These are phyloP conservation scores for Cetraspora pellucida DNA, from an alignment of 192 early-diverging fungal genomes.

Conservation along the genomic window DNA sequence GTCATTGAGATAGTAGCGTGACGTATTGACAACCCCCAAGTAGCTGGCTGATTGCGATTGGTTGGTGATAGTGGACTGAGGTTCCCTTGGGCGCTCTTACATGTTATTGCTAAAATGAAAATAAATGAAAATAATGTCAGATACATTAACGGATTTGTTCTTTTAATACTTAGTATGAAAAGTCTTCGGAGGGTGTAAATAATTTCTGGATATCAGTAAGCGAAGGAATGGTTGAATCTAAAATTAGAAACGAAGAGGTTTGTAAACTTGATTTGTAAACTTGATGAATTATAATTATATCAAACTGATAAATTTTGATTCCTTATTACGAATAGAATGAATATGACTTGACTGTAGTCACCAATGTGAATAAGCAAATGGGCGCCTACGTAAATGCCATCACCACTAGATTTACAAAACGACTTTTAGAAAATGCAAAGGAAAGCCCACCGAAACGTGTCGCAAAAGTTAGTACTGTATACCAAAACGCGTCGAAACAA, in stretches of 20 bases:
- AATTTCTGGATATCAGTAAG: not conserved
- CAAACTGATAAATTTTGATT: not conserved
- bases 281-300: not conserved
- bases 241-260: conserved; percentile 11
- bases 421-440: no score
- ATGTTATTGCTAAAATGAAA: conserved; percentile 25
- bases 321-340: conserved; percentile 13
- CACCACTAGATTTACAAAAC: not conserved
- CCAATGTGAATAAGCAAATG: not conserved
- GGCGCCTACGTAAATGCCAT: not conserved
- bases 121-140: not conserved
- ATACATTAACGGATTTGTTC: not conserved
- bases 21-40: conserved; percentile 27
- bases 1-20: conserved; percentile 26
- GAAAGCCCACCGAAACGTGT: no score
- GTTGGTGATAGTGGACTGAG: conserved; percentile 23
- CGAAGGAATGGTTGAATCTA: not conserved
- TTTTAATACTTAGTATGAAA: conserved; percentile 9
- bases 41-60: conserved; percentile 25
- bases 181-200: conserved; percentile 8
- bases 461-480: no score
- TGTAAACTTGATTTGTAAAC: not conserved
- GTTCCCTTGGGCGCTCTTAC: conserved; percentile 21
- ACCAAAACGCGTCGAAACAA: no score
- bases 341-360: not conserved